phyloP scores from a whole-genome alignment of 352 stramenopile genomes.

The Thalassiosira mediterranea region DNA sequence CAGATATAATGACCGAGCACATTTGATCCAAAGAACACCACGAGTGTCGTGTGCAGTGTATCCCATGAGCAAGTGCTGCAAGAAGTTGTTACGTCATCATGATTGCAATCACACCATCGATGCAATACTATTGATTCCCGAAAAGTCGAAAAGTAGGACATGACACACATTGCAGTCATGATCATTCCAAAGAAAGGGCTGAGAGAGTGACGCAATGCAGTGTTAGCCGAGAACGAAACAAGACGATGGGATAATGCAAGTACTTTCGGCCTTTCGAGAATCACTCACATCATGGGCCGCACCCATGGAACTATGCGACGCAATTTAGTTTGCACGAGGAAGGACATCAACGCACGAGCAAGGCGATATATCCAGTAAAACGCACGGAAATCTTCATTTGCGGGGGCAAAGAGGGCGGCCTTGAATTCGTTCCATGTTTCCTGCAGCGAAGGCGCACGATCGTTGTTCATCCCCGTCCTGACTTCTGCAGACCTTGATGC shows the following conservation, averaged over 20 bases:
- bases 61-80: slow-evolving; percentile 30
- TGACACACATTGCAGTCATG: slow-evolving; percentile 25
- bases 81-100: slow-evolving; percentile 2
- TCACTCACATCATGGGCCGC: slow-evolving; percentile 27
- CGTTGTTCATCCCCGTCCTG: too few species aligned
- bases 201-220: slow-evolving; percentile 1
- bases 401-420: slow-evolving; percentile 27
- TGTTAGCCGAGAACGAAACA: too few species aligned
- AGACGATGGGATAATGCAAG: too few species aligned
- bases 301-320: slow-evolving; percentile 5
- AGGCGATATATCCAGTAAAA: slow-evolving; percentile 54
- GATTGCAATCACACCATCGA: slow-evolving; percentile 18
- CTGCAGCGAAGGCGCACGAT: not conserved
- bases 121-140: slow-evolving; percentile 19
- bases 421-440: slow-evolving; percentile 45
- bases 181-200: slow-evolving; percentile 35
- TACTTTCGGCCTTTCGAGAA: too few species aligned
- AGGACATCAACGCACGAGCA: slow-evolving; percentile 8
- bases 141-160: slow-evolving; percentile 50
- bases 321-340: slow-evolving; percentile 5
- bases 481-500: too few species aligned
- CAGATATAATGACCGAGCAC: slow-evolving; percentile 42
- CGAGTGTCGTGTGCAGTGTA: slow-evolving; percentile 22
- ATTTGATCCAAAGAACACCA: slow-evolving; percentile 33
- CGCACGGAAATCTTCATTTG: slow-evolving; percentile 33